Evolutionary conservation across 805 yeast genomes (phyloP).

Genomic region (Helenozyma baotianmanensis): DNA sequence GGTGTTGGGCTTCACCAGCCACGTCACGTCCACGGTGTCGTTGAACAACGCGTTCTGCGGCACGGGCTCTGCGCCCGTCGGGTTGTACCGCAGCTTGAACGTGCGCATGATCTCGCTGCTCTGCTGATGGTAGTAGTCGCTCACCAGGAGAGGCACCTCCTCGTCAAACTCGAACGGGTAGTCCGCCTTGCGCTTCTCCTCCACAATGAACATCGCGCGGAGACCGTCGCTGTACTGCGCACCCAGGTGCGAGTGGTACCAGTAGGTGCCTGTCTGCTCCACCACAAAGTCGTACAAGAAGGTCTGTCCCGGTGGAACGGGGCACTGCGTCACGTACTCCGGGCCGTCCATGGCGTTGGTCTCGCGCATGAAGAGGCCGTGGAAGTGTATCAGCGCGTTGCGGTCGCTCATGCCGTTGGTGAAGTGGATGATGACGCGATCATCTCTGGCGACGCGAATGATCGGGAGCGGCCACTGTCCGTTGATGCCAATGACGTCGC

Average conservation of each 20-base stretch:
- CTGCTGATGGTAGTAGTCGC: conserved; percentile 62
- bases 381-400: conserved; percentile 42
- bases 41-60: conserved; percentile 65
- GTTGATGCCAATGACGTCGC: conserved; percentile 58
- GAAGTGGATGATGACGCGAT: conserved; percentile 35
- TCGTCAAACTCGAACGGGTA: conserved; percentile 59
- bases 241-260: conserved; percentile 82
- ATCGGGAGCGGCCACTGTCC: conserved; percentile 42
- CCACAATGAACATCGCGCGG: conserved; percentile 63
- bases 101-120: conserved; percentile 41
- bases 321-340: conserved; percentile 44
- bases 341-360: conserved; percentile 43
- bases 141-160: conserved; percentile 51
- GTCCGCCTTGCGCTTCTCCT: conserved; percentile 39
- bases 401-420: conserved; percentile 29
- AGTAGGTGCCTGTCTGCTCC: conserved; percentile 26
- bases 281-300: conserved; percentile 34
- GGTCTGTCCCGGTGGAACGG: conserved; percentile 36
- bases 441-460: conserved; percentile 34
- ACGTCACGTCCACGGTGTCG: conserved; percentile 54
- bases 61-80: conserved; percentile 82
- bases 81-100: conserved; percentile 63
- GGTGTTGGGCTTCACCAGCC: conserved; percentile 52
- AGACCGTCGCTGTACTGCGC: conserved; percentile 77
- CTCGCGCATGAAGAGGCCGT: conserved; percentile 40